Base-by-base conservation (phyloP, 805 yeast species). In the Starmerella stigmatis region DNA sequence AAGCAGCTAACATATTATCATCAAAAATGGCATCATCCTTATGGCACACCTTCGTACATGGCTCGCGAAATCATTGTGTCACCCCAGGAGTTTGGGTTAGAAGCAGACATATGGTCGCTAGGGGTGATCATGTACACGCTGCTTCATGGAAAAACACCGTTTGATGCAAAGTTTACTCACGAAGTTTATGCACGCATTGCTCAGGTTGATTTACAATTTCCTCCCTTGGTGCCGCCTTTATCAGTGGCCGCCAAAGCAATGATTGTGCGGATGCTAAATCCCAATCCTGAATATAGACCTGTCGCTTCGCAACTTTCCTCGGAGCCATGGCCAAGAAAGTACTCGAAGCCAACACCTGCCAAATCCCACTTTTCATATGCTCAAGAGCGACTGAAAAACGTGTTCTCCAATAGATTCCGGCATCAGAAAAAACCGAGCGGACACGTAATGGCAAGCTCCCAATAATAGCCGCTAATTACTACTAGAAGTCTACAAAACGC, bases 21-120 rank as follows among this genome's bases (percentile, higher is more conserved):
- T 45, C 83, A 84, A 40, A 75, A 84, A 55, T 83, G 86, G 60
- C 84, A 79, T 60, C 86, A 96, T 36, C 82, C 89, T 46, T 92
- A 97, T 63, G 98, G 98, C 43, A 89, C 98, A 20, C 97, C 97
- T 49, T 86, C 89, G 63, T 92, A 92, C 64, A 89, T 92, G 63
- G 98, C 98, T 0, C 98, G 97, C 4, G 98, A 89, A 67, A 94
- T 92, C 19, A 70, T 89, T 52, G 83, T 86, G 33, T 33, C 31
- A 17, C 56, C 54, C 3, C 29, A 46, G 13, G 95, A 95, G 5
- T 97, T 92, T 62, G 79, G 94, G 44, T 86, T 79, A 59, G 96
- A 88, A 64, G 96, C 88, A 35, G 98, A 89, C 63, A 75, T 86
- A 46, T 89, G 98, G 98, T 89, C 97, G n/a, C 78, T 88, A 55